Evolutionary conservation across 495 filamentous ascomycete species (phyloP), one percentile per base, ranked within the genome.

Genomic region (Daldinia caldariorum): DNA sequence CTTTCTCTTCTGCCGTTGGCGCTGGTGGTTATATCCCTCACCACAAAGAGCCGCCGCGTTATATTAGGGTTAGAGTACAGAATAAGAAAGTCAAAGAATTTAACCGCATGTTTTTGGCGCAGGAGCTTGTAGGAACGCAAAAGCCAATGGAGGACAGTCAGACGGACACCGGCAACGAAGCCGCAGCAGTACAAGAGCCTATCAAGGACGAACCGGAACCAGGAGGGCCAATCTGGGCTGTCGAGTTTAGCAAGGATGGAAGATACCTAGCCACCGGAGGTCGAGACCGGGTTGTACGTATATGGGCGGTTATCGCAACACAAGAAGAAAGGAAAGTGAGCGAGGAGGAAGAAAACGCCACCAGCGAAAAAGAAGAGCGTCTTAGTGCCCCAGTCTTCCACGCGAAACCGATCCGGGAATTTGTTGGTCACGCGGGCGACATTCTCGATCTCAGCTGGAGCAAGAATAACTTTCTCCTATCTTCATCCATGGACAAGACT

Each of bases 381-480:
- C 81, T 98, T 67, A 94, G 90, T 73, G 95, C 95, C 38, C 95
- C 94, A 6, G 93, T 98, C n/a, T 97, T 99, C 78, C 87, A 88
- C 72, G 82, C 85, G 16, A 90, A 90, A 74, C 92, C 94, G 1
- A 73, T 91, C 5, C 86, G 89, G 57, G 90, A 95, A 73, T 97
- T 95, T 74, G 81, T 88, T 60, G 94, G 94, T 0, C 95, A 99
- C 74, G 92, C 88, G 0, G 90, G 90, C 6, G 94, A 94, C 75
- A 88, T 99, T 5, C 80, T 99, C 69, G 94, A 97, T 74, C 74
- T 99, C 38, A 97, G 92, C 78, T 99, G 95, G 94, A 97, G 93
- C 82, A 99, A 99, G 86, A 99, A 99, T 75, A 97, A 97, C 71
- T 99, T 99, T 70, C 82, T 99, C 57, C 86, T 99, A 32, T 97